Conservation (phyloP, 352 stramenopile species). For the Phytopythium cucurbitacearum region DNA sequence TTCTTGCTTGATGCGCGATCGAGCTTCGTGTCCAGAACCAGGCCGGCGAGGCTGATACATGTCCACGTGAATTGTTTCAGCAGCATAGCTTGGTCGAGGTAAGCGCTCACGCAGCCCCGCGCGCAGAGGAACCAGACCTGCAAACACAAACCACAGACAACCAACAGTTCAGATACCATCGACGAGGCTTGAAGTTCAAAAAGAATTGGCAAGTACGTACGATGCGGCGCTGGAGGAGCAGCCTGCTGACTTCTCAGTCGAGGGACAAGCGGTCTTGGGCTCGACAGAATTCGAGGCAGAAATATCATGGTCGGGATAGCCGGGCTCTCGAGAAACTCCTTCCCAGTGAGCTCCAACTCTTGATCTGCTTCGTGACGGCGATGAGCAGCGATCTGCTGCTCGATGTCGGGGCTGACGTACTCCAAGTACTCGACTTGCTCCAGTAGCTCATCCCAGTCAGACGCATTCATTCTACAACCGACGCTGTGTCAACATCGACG, state of each 20-base stretch:
- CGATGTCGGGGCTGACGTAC: conserved; percentile 70
- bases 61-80: neutral
- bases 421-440: conserved; percentile 30
- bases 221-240: conserved; percentile 1
- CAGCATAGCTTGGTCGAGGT: conserved; percentile 10
- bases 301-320: conserved; percentile 16
- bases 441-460: conserved; percentile 62
- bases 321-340: conserved; percentile 63
- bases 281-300: neutral
- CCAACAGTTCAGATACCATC: neutral
- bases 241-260: neutral
- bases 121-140: conserved; percentile 16
- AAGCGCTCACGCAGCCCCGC: conserved; percentile 28
- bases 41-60: neutral
- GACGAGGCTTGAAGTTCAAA: neutral
- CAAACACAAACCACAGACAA: neutral
- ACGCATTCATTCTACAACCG: conserved; percentile 15
- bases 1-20: too few species aligned
- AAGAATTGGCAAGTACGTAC: neutral
- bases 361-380: conserved; percentile 37
- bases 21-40: neutral
- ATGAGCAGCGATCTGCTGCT: conserved; percentile 31
- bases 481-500: too few species aligned
- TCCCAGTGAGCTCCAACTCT: conserved; percentile 57
- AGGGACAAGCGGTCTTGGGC: conserved; percentile 8